Evolutionary conservation across 768 basidiomycete species (phyloP).

Genomic region (Panaeolus cyanescens): DNA sequence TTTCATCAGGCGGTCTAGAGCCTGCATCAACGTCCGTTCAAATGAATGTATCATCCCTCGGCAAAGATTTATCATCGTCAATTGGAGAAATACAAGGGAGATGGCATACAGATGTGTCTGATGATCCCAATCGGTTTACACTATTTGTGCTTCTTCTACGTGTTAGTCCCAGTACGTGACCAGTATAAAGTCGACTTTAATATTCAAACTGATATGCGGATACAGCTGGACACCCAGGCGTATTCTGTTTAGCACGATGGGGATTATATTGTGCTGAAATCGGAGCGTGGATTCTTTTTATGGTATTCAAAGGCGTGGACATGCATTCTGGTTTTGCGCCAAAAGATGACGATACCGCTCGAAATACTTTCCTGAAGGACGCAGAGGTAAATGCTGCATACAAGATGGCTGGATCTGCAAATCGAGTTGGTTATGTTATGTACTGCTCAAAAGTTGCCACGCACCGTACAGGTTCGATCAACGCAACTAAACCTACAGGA

Average conservation of each 20-base stretch:
- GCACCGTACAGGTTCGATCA: background rate
- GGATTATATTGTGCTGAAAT: constrained; percentile 1
- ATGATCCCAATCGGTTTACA: background rate
- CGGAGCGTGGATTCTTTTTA: background rate
- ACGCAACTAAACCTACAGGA: background rate
- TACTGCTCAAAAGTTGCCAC: background rate
- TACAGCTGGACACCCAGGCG: background rate
- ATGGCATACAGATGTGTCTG: background rate
- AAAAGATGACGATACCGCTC: background rate
- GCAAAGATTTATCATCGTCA: background rate
- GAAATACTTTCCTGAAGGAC: too few species aligned
- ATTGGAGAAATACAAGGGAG: background rate
- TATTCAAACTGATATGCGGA: background rate
- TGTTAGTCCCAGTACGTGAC: too few species aligned
- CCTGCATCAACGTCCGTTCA: background rate
- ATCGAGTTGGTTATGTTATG: background rate
- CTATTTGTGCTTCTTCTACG: too few species aligned
- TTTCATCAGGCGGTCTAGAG: background rate
- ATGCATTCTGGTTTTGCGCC: background rate
- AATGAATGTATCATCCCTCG: constrained; percentile 3
- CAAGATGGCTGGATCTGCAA: background rate
- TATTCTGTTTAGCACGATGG: background rate
- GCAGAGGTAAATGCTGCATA: background rate
- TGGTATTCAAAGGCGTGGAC: too few species aligned
- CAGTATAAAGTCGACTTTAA: too few species aligned